A percentile compares a stretch with the other conserved stretches of the same genome.
These are phyloP conservation scores for Neoboletus brunneissimus DNA, from an alignment of 768 basidiomycete genomes.

Conservation along the genomic window DNA sequence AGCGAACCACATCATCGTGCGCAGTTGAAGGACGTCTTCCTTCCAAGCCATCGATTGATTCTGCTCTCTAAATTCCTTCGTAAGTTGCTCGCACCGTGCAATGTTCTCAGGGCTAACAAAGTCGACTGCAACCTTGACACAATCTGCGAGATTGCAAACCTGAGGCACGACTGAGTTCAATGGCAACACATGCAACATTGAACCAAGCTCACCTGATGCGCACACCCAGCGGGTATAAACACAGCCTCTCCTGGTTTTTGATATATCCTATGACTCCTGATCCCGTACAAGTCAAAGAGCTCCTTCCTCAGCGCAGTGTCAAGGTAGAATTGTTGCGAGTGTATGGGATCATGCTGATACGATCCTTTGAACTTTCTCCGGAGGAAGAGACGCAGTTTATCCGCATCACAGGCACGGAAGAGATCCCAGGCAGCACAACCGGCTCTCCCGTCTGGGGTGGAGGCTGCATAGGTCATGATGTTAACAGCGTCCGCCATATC, in stretches of 20 bases:
- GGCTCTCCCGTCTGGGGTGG: constrained; percentile 51
- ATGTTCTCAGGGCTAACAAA: constrained; percentile 96
- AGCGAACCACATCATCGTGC: constrained; percentile 93
- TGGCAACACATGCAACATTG: background rate
- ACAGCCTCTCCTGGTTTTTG: constrained; percentile 92
- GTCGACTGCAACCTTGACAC: constrained; percentile 93
- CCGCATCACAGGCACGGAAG: constrained; percentile 77
- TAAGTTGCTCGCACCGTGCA: constrained; percentile 77
- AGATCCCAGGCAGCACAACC: constrained; percentile 94
- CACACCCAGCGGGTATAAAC: constrained; percentile 93
- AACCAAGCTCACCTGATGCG: constrained; percentile 66
- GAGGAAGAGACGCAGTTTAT: constrained; percentile 74
- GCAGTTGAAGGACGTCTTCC: constrained; percentile 87
- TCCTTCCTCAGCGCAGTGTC: constrained; percentile 65
- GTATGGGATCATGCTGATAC: constrained; percentile 78
- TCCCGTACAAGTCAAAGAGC: constrained; percentile 63
- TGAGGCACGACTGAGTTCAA: constrained; percentile 30
- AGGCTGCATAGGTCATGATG: constrained; percentile 75
- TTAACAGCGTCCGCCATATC: constrained; percentile 94
- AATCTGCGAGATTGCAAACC: constrained; percentile 93
- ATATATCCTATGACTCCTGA: constrained; percentile 80
- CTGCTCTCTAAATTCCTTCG: constrained; percentile 85
- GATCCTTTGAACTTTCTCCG: constrained; percentile 56
- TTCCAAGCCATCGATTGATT: constrained; percentile 90
- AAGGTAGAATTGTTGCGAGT: constrained; percentile 85